Evolutionary conservation across 768 basidiomycete genomes (phyloP), one percentile per base, ranked within the genome.

Genomic region (Pleurotus ostreatus): DNA sequence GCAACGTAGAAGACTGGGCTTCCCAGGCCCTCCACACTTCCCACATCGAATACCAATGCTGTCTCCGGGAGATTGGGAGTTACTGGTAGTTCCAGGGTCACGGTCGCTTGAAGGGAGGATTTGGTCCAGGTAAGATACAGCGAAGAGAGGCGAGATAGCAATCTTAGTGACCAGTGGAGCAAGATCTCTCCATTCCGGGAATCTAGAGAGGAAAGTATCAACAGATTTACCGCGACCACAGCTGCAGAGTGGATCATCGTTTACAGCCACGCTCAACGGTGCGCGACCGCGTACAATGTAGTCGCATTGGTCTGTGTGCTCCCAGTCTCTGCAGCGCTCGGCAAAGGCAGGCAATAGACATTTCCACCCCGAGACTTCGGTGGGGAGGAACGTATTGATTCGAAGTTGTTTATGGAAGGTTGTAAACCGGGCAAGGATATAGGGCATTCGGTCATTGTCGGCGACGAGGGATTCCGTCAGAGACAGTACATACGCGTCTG

Each of bases 271-370:
- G 23, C 67, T 65, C 3, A 77, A 65, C 18, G 18, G 58, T 1
- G 26, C 8, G 30, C 30, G 30, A 34, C 30, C 30, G 30, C 9
- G 30, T 34, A 34, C 30, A 0, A 58, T n/a, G 62, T 83, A 84
- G 63, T 80, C 78, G 69, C 84, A 85, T 15, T 65, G 65, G 2
- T 63, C 38, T 15, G 57, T 61, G 62, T 86, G 84, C 8, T 66
- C 61, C 83, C 83, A 85, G 0, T 67, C 71, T 23, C 81, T 74
- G 55, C 82, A 83, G 39, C 81, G 75, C 62, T 85, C 84, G 1
- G 73, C 74, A 23, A 80, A 60, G 6, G 70, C 68, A 4, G 82
- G 82, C 1, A 85, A 63, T 18, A 83, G 71, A 55, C 76, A 70
- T 45, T 76, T 76, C 84, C 82, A 85, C 1, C 71, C 73, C 26